A percentile compares a stretch with the other conserved stretches of the same genome.
Conservation (phyloP, 805 yeast genomes). For the Saccharomycopsis vini region DNA sequence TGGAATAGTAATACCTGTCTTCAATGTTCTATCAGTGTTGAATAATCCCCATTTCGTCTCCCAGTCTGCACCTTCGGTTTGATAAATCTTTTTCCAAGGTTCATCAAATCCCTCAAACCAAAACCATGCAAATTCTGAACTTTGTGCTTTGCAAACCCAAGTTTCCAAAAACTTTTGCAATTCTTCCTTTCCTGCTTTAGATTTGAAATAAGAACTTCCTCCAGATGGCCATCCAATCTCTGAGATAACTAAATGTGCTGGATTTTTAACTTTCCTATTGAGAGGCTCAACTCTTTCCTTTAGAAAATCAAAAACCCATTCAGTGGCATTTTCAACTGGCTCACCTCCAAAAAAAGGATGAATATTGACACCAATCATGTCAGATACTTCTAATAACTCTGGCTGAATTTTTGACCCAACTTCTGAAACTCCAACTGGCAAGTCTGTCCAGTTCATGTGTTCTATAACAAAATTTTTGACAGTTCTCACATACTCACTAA, state of each 20-base stretch:
- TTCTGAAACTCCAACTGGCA: constrained; percentile 59
- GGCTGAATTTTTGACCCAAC: constrained; percentile 39
- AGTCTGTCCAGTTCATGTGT: constrained; percentile 21
- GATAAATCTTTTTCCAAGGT: constrained; percentile 55
- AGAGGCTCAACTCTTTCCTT: constrained; percentile 35
- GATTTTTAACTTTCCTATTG: constrained; percentile 22
- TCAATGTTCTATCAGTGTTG: constrained; percentile 37
- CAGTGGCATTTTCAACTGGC: constrained; percentile 34
- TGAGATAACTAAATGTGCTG: constrained; percentile 36
- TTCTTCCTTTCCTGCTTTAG: constrained; percentile 39
- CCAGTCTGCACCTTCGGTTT: constrained; percentile 38
- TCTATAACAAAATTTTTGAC: constrained; percentile 32
- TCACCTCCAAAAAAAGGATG: constrained; percentile 66
- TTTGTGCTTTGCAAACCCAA: constrained; percentile 42
- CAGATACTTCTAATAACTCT: constrained; percentile 36
- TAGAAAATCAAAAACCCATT: constrained; percentile 45
- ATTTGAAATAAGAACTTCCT: constrained; percentile 41
- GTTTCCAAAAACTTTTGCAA: constrained; percentile 39
- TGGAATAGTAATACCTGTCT: constrained; percentile 27
- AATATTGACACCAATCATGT: constrained; percentile 52
- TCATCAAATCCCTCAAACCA: constrained; percentile 68
- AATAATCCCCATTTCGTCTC: constrained; percentile 70
- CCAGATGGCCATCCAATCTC: constrained; percentile 69
- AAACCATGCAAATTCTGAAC: constrained; percentile 38
- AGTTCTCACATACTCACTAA: constrained; percentile 35